A percentile compares a stretch with the other conserved stretches of the same genome.
Evolutionary conservation across 2,329 filamentous ascomycete species (phyloP).

Genomic region (Penicillium sp.): DNA sequence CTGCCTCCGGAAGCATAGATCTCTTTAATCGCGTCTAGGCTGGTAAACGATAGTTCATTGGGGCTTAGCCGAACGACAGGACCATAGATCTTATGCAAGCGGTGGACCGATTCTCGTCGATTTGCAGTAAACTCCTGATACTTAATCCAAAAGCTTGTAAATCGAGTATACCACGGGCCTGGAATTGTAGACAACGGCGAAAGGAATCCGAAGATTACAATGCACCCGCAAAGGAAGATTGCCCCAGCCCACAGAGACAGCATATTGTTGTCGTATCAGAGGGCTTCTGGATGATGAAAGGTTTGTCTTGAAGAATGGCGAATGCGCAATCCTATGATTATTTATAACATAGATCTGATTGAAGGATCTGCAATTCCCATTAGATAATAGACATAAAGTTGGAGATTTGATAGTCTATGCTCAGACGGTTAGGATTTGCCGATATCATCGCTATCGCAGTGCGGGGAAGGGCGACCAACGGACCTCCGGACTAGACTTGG

Average conservation of each 20-base stretch:
- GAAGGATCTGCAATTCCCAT: not conserved
- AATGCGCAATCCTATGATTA: not conserved
- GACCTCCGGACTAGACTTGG: not conserved
- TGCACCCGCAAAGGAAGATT: constrained; percentile 11
- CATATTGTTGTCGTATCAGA: constrained; percentile 7
- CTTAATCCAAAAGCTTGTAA: constrained; percentile 31
- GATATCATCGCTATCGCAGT: constrained; percentile 10
- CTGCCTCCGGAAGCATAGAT: constrained; percentile 36
- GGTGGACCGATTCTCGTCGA: constrained; percentile 30
- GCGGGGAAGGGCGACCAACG: constrained; percentile 16
- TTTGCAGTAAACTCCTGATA: constrained; percentile 32
- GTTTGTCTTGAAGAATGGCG: not conserved
- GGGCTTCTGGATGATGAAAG: not conserved
- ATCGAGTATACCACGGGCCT: constrained; percentile 30
- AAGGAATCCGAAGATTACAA: constrained; percentile 9
- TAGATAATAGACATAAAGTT: constrained; percentile 6
- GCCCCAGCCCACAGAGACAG: constrained; percentile 16
- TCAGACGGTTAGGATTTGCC: not conserved
- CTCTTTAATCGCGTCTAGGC: constrained; percentile 30
- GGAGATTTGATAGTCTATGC: not conserved
- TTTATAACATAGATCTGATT: constrained; percentile 8
- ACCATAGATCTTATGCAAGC: constrained; percentile 28
- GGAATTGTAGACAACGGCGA: constrained; percentile 25
- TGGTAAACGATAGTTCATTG: constrained; percentile 32
- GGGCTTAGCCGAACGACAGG: constrained; percentile 30